Evolutionary conservation across 2,329 filamentous ascomycete genomes (phyloP).

Genomic region (Pyricularia sp.): DNA sequence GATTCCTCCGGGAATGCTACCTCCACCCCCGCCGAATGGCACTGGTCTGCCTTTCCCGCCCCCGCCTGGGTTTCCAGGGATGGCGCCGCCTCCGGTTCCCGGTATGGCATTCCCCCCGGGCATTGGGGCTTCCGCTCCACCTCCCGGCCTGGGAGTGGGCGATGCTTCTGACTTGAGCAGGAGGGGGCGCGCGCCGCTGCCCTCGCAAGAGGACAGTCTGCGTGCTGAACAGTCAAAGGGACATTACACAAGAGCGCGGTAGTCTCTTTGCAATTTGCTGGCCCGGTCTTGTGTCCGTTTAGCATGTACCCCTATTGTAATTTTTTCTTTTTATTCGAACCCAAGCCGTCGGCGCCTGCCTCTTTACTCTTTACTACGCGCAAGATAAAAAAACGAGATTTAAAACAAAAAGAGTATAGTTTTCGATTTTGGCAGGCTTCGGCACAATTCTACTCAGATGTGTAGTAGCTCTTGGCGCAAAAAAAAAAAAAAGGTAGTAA

Average conservation of each 20-base stretch:
- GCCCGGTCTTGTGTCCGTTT: not conserved
- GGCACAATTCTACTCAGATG: too few relatives aligned
- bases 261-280: constrained; percentile 10
- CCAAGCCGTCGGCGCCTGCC: not conserved
- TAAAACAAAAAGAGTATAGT: too few relatives aligned
- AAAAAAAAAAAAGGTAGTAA: not conserved
- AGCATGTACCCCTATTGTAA: not conserved
- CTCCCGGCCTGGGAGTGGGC: constrained; percentile 18
- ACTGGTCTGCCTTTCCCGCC: constrained; percentile 16
- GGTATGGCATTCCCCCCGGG: constrained; percentile 21
- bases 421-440: too few relatives aligned
- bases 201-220: constrained; percentile 73
- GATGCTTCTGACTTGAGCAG: constrained; percentile 25
- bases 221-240: constrained; percentile 60
- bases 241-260: constrained; percentile 43
- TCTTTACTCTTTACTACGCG: not conserved
- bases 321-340: not conserved
- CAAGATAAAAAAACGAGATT: too few relatives aligned
- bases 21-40: constrained; percentile 20
- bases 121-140: constrained; percentile 20
- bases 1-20: constrained; percentile 32
- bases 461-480: too few relatives aligned
- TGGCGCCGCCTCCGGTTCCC: constrained; percentile 22
- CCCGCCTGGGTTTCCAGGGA: constrained; percentile 30
- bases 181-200: constrained; percentile 55